These are phyloP conservation scores for Solanum hybrid DNA, from an alignment of 305 asterid genomes.

Conservation along the genomic window DNA sequence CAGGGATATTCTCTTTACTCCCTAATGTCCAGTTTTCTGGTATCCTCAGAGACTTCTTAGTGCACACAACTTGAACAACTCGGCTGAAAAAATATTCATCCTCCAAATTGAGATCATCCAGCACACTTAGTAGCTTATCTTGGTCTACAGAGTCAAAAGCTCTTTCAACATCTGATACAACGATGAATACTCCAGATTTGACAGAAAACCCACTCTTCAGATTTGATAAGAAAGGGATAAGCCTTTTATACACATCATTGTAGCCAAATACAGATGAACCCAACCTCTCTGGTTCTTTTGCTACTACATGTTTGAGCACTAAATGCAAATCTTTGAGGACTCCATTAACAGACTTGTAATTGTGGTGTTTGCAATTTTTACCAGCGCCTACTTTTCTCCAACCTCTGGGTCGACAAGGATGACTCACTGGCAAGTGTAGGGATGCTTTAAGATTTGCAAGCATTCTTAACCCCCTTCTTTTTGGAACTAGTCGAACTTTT, in stretches of 20 bases:
- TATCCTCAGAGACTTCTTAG: constrained; percentile 38
- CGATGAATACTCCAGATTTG: constrained; percentile 43
- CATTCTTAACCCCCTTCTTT: constrained; percentile 56
- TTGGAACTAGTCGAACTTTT: constrained; percentile 64
- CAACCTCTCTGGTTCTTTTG: constrained; percentile 48
- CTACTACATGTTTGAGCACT: constrained; percentile 47
- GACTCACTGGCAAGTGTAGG: constrained; percentile 37
- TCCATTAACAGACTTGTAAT: constrained; percentile 54
- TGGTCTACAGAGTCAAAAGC: constrained; percentile 82
- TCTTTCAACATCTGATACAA: constrained; percentile 78
- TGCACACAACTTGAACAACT: constrained; percentile 43
- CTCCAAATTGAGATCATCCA: constrained; percentile 45
- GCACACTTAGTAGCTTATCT: constrained; percentile 52
- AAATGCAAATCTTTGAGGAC: constrained; percentile 56
- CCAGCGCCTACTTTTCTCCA: constrained; percentile 7
- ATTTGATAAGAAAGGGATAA: constrained; percentile 47
- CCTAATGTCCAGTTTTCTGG: constrained; percentile 29
- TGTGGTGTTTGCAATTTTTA: constrained; percentile 12
- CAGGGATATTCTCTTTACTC: constrained; percentile 19
- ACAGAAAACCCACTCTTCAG: constrained; percentile 31
- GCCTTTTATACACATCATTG: constrained; percentile 61
- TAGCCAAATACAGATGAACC: constrained; percentile 89
- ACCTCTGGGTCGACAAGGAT: constrained; percentile 11
- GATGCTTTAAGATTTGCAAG: constrained; percentile 74
- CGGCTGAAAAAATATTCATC: constrained; percentile 46